A percentile compares a stretch with the other conserved stretches of the same genome.
Conservation (phyloP, 495 filamentous ascomycete genomes). For the Penicillium subrubescens region DNA sequence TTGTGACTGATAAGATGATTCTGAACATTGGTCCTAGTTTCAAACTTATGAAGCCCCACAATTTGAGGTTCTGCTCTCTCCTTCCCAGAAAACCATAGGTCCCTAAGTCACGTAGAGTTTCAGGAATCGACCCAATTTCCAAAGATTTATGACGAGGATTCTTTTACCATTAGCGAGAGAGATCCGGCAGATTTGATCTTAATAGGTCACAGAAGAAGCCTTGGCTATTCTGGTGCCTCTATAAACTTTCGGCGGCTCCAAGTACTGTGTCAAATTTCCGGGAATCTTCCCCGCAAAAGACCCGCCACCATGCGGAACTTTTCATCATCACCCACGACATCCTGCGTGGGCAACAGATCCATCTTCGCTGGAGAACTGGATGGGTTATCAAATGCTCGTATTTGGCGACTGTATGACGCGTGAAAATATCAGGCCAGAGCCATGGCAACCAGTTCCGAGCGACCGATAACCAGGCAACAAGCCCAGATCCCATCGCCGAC, state of each 20-base stretch:
- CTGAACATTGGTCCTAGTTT: too few species aligned
- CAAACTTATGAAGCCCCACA: too few species aligned
- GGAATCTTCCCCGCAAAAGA: neutral
- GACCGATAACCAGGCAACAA: neutral
- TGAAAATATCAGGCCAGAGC: neutral
- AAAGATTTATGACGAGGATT: neutral
- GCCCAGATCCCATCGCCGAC: neutral
- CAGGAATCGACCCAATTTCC: neutral
- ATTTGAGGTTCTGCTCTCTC: too few species aligned
- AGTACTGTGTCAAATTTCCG: neutral
- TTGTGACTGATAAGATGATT: too few species aligned
- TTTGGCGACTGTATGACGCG: neutral
- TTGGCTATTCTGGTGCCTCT: neutral
- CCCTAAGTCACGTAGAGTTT: neutral
- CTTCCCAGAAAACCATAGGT: too few species aligned
- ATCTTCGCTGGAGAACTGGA: neutral
- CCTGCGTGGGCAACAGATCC: neutral
- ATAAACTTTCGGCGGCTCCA: conserved; percentile 1
- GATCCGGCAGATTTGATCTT: neutral
- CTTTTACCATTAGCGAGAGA: neutral
- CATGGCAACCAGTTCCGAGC: neutral
- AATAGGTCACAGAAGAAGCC: neutral
- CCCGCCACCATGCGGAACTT: neutral
- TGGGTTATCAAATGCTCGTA: neutral
- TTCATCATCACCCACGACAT: neutral